Conservation (phyloP, 805 yeast species). For the Limtongia smithiae region DNA sequence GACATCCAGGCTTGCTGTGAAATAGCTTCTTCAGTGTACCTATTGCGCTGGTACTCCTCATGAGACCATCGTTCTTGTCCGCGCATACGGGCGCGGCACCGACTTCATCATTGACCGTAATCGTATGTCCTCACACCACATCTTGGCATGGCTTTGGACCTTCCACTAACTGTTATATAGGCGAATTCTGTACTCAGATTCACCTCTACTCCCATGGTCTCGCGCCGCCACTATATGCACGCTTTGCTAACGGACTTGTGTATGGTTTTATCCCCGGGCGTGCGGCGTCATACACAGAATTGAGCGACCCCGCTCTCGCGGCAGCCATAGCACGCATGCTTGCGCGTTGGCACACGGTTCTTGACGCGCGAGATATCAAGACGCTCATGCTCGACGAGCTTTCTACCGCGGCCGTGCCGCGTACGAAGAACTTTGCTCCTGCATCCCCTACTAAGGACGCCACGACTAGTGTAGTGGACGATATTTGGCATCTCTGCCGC, state of each 20-base stretch:
- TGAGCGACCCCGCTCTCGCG: slow-evolving; percentile 47
- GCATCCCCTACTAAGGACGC: not conserved
- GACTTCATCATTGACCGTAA: slow-evolving; percentile 67
- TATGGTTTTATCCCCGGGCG: slow-evolving; percentile 68
- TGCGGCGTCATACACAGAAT: slow-evolving; percentile 54
- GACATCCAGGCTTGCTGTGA: not conserved
- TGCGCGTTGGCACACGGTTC: slow-evolving; percentile 64
- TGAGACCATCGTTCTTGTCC: slow-evolving; percentile 42
- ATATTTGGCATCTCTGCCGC: slow-evolving; percentile 58
- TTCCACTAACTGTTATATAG: not conserved
- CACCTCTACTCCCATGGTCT: slow-evolving; percentile 55
- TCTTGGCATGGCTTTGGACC: not conserved
- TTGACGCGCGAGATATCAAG: slow-evolving; percentile 48
- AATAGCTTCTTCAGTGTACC: slow-evolving; percentile 18
- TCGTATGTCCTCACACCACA: slow-evolving; percentile 35
- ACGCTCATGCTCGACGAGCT: slow-evolving; percentile 25
- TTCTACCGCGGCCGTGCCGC: slow-evolving; percentile 43
- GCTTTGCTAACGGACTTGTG: slow-evolving; percentile 68
- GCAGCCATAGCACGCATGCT: slow-evolving; percentile 60
- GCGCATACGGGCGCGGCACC: slow-evolving; percentile 76
- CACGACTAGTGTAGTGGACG: slow-evolving; percentile 37
- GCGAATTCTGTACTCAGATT: slow-evolving; percentile 65
- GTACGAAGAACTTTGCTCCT: too few relatives aligned
- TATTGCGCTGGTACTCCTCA: slow-evolving; percentile 11
- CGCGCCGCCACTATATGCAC: slow-evolving; percentile 66